Evolutionary conservation across 1,139 yeast species (phyloP), one percentile per base, ranked within the genome.

Genomic region (Pichia sp.): DNA sequence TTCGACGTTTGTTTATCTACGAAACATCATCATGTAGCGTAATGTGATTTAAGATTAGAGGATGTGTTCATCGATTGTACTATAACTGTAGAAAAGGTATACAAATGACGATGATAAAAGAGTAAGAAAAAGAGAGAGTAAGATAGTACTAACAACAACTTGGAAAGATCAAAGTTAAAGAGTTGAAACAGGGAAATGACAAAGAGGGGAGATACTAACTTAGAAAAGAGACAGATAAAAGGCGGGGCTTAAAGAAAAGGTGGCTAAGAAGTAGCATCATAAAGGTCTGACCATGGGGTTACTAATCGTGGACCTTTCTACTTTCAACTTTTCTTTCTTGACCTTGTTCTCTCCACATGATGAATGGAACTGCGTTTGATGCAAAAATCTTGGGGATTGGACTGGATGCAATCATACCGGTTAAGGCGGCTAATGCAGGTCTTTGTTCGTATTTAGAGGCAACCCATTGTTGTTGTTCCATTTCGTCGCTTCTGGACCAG

Each of bases 341-440:
- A 38, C 61, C 53, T 45, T 62, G 58, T 42, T 65, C 67, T 47
- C 68, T 61, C 63, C 66, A 71, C 60, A 75, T 72, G 57, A 77
- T 57, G 41, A 79, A 62, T 11, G 85, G 85, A 35, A 79, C 75
- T 15, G 82, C 80, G 60, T 79, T 79, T 21, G 83, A 76, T 10
- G 81, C 74, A 61, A 81, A 77, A 38, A 77, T 67, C 61, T 80
- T 78, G 46, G 76, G 74, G 22, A 76, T 71, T 10, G 86, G 85
- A 58, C 77, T 73, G n/a, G 84, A 77, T 14, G 83, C 77, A 34
- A 79, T 63, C 57, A 81, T 67, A 8, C 85, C 83, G 47, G 78
- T 78, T 45, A 80, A 58, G 5, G 86, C 85, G 19, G 81, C 77
- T 40, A 81, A 64, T 4, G 83, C 83, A 1, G 85, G 85, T 53